These are phyloP conservation scores for Exophiala oligosperma DNA, from an alignment of 2,329 filamentous ascomycete species.

Conservation along the genomic window DNA sequence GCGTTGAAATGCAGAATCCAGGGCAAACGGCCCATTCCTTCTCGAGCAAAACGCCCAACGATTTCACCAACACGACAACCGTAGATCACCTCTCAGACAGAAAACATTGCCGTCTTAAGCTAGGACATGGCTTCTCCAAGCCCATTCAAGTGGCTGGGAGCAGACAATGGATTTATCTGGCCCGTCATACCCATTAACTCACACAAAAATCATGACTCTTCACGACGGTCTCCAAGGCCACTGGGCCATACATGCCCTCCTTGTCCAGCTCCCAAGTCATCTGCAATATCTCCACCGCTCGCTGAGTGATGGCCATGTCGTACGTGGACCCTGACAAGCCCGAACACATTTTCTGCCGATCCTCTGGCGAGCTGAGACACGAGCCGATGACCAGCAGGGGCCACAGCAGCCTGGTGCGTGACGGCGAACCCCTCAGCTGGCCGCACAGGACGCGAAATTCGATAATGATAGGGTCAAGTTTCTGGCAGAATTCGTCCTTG, in stretches of 20 bases:
- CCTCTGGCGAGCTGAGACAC: slow-evolving; percentile 1
- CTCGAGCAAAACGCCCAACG: background rate
- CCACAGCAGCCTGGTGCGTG: slow-evolving; percentile 1
- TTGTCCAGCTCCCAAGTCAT: slow-evolving; percentile 1
- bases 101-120: background rate
- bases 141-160: background rate
- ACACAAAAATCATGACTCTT: background rate
- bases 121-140: too few species aligned
- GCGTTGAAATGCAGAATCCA: background rate
- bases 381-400: background rate
- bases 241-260: background rate
- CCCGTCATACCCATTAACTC: background rate
- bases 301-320: slow-evolving; percentile 1
- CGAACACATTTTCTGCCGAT: slow-evolving; percentile 1
- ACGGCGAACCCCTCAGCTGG: background rate
- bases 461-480: slow-evolving; percentile 1
- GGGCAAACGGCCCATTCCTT: background rate
- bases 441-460: background rate
- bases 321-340: background rate
- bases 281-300: background rate
- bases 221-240: background rate
- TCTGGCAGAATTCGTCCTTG: background rate
- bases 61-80: background rate
- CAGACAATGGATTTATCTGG: background rate
- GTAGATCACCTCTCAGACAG: background rate